Conservation (phyloP, 257 asterid genomes). For the Capsicum chinense region DNA sequence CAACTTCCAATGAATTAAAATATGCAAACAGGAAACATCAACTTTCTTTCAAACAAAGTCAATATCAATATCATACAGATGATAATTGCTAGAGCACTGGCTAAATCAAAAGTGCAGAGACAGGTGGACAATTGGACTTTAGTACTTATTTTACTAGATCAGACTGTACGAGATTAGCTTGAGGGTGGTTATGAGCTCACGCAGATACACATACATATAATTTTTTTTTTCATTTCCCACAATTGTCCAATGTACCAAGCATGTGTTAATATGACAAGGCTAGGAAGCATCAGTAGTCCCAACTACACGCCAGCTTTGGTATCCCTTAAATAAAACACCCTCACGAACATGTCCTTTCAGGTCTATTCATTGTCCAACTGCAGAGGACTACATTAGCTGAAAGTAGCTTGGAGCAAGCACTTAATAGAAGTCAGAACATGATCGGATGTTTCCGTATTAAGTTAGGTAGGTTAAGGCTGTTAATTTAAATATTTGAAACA, state of each 20-base stretch:
- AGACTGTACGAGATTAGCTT: not conserved
- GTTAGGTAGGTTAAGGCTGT: not conserved
- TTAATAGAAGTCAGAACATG: slow-evolving; percentile 3
- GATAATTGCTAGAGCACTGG: not conserved
- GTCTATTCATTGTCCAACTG: not conserved
- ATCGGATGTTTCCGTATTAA: not conserved
- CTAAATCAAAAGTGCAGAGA: not conserved
- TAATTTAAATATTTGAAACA: not conserved
- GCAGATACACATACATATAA: no score
- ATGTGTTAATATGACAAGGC: not conserved
- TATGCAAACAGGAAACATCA: not conserved
- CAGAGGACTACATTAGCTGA: not conserved
- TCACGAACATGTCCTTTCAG: not conserved
- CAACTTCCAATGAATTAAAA: not conserved
- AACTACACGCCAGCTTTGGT: not conserved
- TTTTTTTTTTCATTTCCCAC: no score
- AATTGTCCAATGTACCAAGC: not conserved
- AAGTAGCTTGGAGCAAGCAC: not conserved
- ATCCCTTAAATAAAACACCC: not conserved
- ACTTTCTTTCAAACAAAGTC: not conserved
- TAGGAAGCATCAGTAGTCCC: not conserved
- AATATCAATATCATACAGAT: not conserved
- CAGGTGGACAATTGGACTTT: not conserved
- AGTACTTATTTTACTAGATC: not conserved
- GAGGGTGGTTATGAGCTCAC: not conserved